phyloP scores from a whole-genome alignment of 805 yeast genomes.

The Priceomyces medius region DNA sequence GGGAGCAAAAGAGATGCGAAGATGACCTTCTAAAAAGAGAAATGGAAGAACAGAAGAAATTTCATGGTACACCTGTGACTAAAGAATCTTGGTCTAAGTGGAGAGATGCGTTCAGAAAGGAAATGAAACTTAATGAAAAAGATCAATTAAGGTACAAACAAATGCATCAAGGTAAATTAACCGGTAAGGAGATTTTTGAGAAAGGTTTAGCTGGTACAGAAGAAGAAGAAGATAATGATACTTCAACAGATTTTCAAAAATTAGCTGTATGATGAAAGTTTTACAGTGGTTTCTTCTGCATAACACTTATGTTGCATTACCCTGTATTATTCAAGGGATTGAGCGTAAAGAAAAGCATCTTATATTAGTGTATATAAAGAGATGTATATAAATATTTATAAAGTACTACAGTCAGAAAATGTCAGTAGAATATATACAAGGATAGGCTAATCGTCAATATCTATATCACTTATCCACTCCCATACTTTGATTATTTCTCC shows the following conservation, averaged over 20 bases:
- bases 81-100: conserved; percentile 68
- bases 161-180: conserved; percentile 74
- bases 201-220: conserved; percentile 77
- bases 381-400: background rate
- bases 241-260: conserved; percentile 6
- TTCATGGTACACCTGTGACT: conserved; percentile 88
- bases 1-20: conserved; percentile 58
- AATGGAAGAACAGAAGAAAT: conserved; percentile 82
- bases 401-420: background rate
- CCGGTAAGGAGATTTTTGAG: conserved; percentile 90
- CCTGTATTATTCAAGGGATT: background rate
- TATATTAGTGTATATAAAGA: background rate
- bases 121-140: conserved; percentile 65
- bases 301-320: background rate
- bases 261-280: background rate
- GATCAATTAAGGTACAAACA: conserved; percentile 48
- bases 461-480: conserved; percentile 66
- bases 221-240: conserved; percentile 39
- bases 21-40: conserved; percentile 62
- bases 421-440: background rate
- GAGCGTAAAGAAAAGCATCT: background rate
- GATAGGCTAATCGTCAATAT: conserved; percentile 4
- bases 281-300: background rate
- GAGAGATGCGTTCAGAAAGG: conserved; percentile 71
- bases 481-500: conserved; percentile 88